Percentiles rank a stretch among this genome's conserved stretches.
Evolutionary conservation across 192 early-diverging fungal species (phyloP).

Genomic region (Linderina pennispora): DNA sequence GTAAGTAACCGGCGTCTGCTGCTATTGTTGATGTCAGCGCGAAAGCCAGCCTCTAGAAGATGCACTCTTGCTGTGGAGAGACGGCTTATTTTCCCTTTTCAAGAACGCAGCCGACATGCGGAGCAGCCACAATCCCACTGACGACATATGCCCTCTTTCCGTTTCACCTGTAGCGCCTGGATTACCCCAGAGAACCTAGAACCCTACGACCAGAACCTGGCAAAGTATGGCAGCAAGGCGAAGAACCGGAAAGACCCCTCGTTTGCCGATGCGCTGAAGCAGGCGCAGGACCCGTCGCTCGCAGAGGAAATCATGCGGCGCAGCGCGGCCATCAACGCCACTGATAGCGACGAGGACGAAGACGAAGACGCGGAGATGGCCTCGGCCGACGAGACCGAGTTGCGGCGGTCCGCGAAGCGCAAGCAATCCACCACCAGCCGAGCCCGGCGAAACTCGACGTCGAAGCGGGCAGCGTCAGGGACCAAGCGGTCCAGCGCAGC

Average conservation of each 20-base stretch:
- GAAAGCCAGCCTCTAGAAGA: too few relatives aligned
- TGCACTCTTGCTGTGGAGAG: too few relatives aligned
- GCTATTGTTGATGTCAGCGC: too few relatives aligned
- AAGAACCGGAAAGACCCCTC: constrained; percentile 46
- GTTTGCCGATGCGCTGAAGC: constrained; percentile 45
- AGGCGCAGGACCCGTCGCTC: constrained; percentile 45
- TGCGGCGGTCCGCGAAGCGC: too few relatives aligned
- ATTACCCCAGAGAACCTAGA: constrained; percentile 45
- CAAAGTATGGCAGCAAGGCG: constrained; percentile 40
- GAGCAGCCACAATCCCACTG: too few relatives aligned
- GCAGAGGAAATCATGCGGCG: constrained; percentile 38
- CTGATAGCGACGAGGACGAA: constrained; percentile 43
- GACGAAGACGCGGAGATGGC: constrained; percentile 48
- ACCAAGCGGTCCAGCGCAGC: constrained; percentile 33
- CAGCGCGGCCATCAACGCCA: constrained; percentile 22
- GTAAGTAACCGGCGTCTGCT: constrained; percentile 35
- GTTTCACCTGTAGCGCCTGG: constrained; percentile 29
- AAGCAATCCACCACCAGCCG: constrained; percentile 1
- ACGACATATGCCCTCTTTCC: constrained; percentile 1
- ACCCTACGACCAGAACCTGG: constrained; percentile 41
- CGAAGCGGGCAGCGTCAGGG: constrained; percentile 6
- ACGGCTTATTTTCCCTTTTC: too few relatives aligned
- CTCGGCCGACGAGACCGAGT: constrained; percentile 19
- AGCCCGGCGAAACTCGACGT: background rate
- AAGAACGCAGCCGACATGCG: too few relatives aligned